Evolutionary conservation across 2,329 filamentous ascomycete genomes (phyloP), one percentile per base, ranked within the genome.

Genomic region (Teratosphaeria destructans): DNA sequence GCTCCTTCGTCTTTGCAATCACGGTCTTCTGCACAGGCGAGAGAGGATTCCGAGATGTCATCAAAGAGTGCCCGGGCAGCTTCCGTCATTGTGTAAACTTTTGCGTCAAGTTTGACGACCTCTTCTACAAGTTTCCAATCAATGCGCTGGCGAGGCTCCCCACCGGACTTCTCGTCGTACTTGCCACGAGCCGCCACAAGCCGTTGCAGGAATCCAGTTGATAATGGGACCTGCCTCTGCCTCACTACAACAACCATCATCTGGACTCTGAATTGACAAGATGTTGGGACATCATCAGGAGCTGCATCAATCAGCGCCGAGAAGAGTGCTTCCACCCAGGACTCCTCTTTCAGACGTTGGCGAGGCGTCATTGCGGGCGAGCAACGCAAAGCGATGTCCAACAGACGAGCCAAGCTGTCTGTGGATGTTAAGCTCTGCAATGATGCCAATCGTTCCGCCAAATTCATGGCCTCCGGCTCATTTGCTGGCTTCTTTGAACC

Each of bases 281-380:
- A 58, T 68, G 73, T 70, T 1, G 47, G 57, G 58, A 52, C 3
- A 70, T 58, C 6, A 27, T 35, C 11, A 16, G 37, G 37, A 0
- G 60, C 63, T 52, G n/a, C 61, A 60, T 73, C 69, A 5, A 68
- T 63, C 8, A 79, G 67, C 1, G 70, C 69, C 5, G 67, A 59
- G 55, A 78, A 75, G 8, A 75, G 65, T 12, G 69, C 67, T 57
- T 79, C 75, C 10, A 78, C 67, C 78, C 78, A 80, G 3, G 77
- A 72, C 47, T 67, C 69, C 61, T 79, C 77, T 7, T 71, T 66
- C 10, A 72, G 64, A 26, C 71, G 74, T 59, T 72, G 71, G 58
- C 73, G 75, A 8, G 74, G 73, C 3, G 73, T 77, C 19, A 70
- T 71, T 3, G 71, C 72, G 27, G 74, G 71, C 5, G 72, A 73